Percentiles rank a stretch among this genome's conserved stretches.
phyloP scores from a whole-genome alignment of 176 grass and related monocot genomes.

The Phoenix roebelenii region DNA sequence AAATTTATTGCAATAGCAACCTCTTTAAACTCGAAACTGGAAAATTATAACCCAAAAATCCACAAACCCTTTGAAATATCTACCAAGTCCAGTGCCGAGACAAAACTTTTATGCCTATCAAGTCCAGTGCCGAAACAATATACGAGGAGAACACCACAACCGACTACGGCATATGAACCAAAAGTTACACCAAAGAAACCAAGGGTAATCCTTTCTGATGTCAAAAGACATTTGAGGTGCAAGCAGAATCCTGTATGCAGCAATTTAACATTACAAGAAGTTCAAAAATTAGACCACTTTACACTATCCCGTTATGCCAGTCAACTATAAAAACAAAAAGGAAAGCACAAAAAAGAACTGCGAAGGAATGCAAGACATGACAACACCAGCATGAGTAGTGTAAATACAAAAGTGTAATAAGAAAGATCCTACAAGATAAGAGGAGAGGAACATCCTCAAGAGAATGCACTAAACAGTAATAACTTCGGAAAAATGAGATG shows the following conservation, averaged over 20 bases:
- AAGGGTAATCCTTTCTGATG: constrained; percentile 24
- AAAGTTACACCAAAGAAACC: constrained; percentile 25
- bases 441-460: too few relatives aligned
- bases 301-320: too few relatives aligned
- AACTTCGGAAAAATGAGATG: too few relatives aligned
- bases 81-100: constrained; percentile 17
- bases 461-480: too few relatives aligned
- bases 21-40: constrained; percentile 5
- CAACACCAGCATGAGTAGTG: too few relatives aligned
- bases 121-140: constrained; percentile 32
- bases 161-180: constrained; percentile 18
- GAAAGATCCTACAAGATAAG: too few relatives aligned
- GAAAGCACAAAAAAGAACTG: too few relatives aligned
- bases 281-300: not conserved
- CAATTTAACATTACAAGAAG: not conserved
- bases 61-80: not conserved
- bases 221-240: constrained; percentile 43
- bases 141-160: constrained; percentile 26
- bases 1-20: not conserved
- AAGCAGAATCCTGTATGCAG: constrained; percentile 31
- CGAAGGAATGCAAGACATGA: too few relatives aligned
- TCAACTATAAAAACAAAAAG: too few relatives aligned
- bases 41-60: not conserved
- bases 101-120: constrained; percentile 21
- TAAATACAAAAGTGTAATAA: too few relatives aligned